Evolutionary conservation across 75 land plant genomes (phyloP), one percentile per base, ranked within the genome.

Genomic region (Cryptomeria japonica): DNA sequence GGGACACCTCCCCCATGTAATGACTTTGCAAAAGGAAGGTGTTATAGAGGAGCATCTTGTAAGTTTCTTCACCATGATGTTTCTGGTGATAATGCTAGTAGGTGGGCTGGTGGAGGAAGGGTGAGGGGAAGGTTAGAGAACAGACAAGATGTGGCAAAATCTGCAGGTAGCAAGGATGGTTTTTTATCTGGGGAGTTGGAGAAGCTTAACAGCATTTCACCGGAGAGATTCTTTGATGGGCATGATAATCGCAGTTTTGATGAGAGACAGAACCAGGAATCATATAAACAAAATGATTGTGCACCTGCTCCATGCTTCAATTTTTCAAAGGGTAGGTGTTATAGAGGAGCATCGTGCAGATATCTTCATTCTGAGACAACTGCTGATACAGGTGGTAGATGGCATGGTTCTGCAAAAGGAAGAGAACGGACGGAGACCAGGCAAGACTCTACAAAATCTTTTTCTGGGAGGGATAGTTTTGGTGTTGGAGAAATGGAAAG

Each of bases 291-390:
- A 32, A 55, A 36, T 56, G 64, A 85, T 56, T 32, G 87, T 7
- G 39, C 89, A 25, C 86, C 90, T 86, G 89, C 77, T 70, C 47
- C 89, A 39, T 96, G 97, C 88, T 84, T 84, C 80, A 91, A 95
- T 86, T 96, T 94, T 88, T 83, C 88, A 51, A 85, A 89, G 47
- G 97, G 97, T 0, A 90, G 92, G 80, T 96, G 97, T 89, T 87
- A 76, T 34, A 90, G 91, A 86, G 96, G 95, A 37, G 64, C 70
- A 86, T 82, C 84, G 46, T 96, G 97, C 86, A 88, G 87, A 58
- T 95, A 88, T 93, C 86, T 90, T 86, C 97, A 96, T 85, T 82
- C 88, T 2, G 86, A 75, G 53, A 78, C 53, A 22, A 49, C 64
- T 86, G 46, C 64, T 88, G 88, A 87, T 37, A 70, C 51, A 55